Evolutionary conservation across 805 yeast genomes (phyloP), one percentile per base, ranked within the genome.

Genomic region (Candida maris): DNA sequence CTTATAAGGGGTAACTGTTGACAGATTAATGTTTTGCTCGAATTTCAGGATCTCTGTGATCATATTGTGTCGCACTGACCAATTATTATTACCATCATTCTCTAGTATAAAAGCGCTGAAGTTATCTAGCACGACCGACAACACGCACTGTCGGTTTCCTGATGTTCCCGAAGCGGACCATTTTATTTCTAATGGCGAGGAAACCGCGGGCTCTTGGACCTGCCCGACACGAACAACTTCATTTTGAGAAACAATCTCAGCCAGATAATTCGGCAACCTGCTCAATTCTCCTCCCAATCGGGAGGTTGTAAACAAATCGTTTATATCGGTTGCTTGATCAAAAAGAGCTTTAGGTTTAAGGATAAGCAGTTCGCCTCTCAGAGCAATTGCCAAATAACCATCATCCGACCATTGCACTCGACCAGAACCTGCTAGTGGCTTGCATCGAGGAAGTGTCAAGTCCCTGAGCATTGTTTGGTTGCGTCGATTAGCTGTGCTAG

Each of bases 91-190:
- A 3, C 42, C 44, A 30, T 31, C 40, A 9, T 41, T 38, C 14
- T 31, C 42, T 8, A 50, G 16, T 4, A 56, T 42, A 24, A 48
- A 42, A 16, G 42, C 41, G 26, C 42, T 47, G 32, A 41, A 38
- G 5, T 42, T 46, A 22, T 53, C 48, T 6, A 52, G 45, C 17
- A 52, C 46, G 2, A 47, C 32, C 6, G 46, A 38, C 12, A 54
- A 19, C 3, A 44, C 24, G 12, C 47, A 41, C 18, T 44, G 41
- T 19, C 31, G 34, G 18, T 30, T 36, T 9, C 19, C n/a, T n/a
- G 45, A 34, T 4, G 44, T 41, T 10, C 53, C 52, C 3, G 43
- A 40, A 1, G 55, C 35, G 7, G 56, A 48, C 57, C 57, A 54
- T 6, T 34, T 27, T 2, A 45, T 33, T 22, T 45, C 44, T n/a